Conservation (phyloP, 2,329 filamentous ascomycete species). For the Penicillium paneum region DNA sequence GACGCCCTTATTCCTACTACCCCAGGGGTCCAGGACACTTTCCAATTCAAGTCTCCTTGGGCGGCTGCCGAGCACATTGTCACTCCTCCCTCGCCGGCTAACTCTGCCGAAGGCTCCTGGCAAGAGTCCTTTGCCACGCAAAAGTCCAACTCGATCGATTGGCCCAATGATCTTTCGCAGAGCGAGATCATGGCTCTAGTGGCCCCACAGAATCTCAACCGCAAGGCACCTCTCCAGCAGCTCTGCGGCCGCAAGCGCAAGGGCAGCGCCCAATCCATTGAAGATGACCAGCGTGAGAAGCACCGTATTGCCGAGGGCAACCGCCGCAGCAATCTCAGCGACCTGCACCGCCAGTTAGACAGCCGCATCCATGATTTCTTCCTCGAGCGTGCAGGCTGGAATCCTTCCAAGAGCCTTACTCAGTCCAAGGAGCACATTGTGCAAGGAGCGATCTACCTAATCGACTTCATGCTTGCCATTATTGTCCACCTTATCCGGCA, state of each 20-base stretch:
- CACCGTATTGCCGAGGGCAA: slow-evolving; percentile 42
- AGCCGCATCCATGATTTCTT: slow-evolving; percentile 40
- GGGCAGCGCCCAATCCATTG: slow-evolving; percentile 30
- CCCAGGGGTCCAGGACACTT: slow-evolving; percentile 33
- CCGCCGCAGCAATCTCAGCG: slow-evolving; percentile 41
- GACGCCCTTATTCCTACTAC: slow-evolving; percentile 32
- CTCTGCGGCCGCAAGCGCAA: slow-evolving; percentile 42
- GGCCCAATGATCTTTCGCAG: slow-evolving; percentile 34
- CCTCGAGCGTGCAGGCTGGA: slow-evolving; percentile 41
- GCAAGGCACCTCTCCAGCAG: slow-evolving; percentile 40
- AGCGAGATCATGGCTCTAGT: slow-evolving; percentile 36
- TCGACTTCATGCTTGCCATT: slow-evolving; percentile 40
- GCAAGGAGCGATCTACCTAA: slow-evolving; percentile 37
- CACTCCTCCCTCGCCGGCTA: slow-evolving; percentile 38
- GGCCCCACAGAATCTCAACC: slow-evolving; percentile 37
- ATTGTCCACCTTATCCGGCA: slow-evolving; percentile 36
- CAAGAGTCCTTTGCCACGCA: slow-evolving; percentile 33
- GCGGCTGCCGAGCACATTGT: slow-evolving; percentile 28
- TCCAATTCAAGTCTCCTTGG: slow-evolving; percentile 36
- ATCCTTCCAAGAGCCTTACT: slow-evolving; percentile 38
- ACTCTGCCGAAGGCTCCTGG: slow-evolving; percentile 38
- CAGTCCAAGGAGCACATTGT: slow-evolving; percentile 45
- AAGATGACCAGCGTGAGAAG: slow-evolving; percentile 42
- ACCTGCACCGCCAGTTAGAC: slow-evolving; percentile 39
- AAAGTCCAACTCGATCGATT: slow-evolving; percentile 28